Evolutionary conservation across 2,329 filamentous ascomycete species (phyloP), one percentile per base, ranked within the genome.

Genomic region (Nemania sp.): DNA sequence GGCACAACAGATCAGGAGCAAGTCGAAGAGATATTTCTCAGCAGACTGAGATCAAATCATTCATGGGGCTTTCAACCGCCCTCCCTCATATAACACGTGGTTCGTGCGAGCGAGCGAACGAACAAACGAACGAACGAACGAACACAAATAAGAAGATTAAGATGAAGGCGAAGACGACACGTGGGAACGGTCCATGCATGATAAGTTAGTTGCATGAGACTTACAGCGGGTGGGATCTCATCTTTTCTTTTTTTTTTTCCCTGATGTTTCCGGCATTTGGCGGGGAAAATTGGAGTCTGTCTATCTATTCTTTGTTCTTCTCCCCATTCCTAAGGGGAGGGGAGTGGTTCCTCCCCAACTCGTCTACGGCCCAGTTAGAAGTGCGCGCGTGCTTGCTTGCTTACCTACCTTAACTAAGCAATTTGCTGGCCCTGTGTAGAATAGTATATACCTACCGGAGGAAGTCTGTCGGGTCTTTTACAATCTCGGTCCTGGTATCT

Each of bases 11-110:
- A 78, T 86, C 2, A 80, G 83, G 68, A 88, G 80, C 69, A 88
- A 87, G 71, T 83, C 85, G 43, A 91, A 91, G 73, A 81, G 88
- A 59, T 91, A 91, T 69, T 91, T 91, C 73, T 84, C 86, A 3
- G 87, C 87, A 3, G 88, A 90, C 54, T 86, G 65, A 77, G 15
- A 50, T 45, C 2, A 10, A 13, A 21, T 49, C 37, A 29, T 29
- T 3, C 3, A 29, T 29, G 25, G 15, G 34, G 35, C 35, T 39
- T n/a, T 39, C 35, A 39, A 39, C 35, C 11, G 35, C 35, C 11
- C 15, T 7, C 7, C 13, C 7, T 7, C 35, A 39, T 39, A 11
- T 17, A n/a, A 40, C 34, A 35, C 47, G 48, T 46, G 20, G 20
- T 52, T 43, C 34, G 29, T 54, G 35, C 37, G 34, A 53, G 20